A percentile compares a stretch with the other conserved stretches of the same genome.
phyloP scores from a whole-genome alignment of 306 rosid species.

The Spatholobus suberectus region DNA sequence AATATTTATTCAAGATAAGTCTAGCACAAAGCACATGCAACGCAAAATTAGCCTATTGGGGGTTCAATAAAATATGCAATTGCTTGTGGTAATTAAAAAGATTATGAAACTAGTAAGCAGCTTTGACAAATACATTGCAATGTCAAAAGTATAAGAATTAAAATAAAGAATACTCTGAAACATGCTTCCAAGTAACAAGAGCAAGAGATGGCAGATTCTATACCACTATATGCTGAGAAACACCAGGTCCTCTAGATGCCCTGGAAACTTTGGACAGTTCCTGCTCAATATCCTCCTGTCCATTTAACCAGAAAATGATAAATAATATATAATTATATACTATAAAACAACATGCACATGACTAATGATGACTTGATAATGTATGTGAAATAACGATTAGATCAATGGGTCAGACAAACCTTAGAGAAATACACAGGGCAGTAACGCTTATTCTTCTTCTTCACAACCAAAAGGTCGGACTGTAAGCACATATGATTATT shows the following conservation, averaged over 20 bases:
- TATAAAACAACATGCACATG: neutral
- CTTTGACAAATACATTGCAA: neutral
- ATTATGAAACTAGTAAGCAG: neutral
- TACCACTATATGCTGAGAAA: conserved; percentile 87
- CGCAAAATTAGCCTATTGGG: neutral
- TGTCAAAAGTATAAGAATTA: neutral
- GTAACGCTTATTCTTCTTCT: conserved; percentile 90
- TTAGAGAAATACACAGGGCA: conserved; percentile 91
- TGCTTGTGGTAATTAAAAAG: neutral
- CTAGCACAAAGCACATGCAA: neutral
- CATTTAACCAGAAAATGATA: conserved; percentile 36
- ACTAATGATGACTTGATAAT: conserved; percentile 14
- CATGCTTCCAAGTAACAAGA: conserved; percentile 29
- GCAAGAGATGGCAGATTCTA: conserved; percentile 9
- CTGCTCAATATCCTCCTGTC: conserved; percentile 91
- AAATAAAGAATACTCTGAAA: conserved; percentile 7
- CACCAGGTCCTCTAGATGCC: conserved; percentile 67
- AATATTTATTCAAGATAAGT: conserved; percentile 13
- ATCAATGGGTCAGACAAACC: conserved; percentile 61
- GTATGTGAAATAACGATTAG: conserved; percentile 15
- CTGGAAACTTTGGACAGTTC: conserved; percentile 78
- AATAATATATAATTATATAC: conserved; percentile 12
- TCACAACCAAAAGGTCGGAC: conserved; percentile 92
- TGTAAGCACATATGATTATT: conserved; percentile 50
- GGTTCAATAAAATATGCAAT: neutral